A percentile compares a stretch with the other conserved stretches of the same genome.
Evolutionary conservation across 495 filamentous ascomycete genomes (phyloP).

Genomic region (Lichina pygmaea): DNA sequence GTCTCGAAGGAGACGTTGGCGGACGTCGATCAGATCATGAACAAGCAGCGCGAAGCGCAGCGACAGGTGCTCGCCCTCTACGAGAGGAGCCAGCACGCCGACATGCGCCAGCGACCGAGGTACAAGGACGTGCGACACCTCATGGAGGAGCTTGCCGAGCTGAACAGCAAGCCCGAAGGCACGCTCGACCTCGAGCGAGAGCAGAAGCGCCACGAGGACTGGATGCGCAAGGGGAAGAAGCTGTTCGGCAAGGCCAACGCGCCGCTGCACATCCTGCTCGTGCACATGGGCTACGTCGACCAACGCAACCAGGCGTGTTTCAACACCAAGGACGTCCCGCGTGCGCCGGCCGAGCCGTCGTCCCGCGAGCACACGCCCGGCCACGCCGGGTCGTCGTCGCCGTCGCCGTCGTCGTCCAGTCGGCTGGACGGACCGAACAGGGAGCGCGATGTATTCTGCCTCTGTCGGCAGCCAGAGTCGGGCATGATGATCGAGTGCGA

Average conservation of each 20-base stretch:
- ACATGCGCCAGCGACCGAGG: slow-evolving; percentile 56
- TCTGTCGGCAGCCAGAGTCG: slow-evolving; percentile 76
- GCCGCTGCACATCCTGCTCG: slow-evolving; percentile 75
- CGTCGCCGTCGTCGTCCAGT: too few species aligned
- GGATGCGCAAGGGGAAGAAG: slow-evolving; percentile 98
- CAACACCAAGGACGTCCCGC: slow-evolving; percentile 67
- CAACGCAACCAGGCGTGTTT: slow-evolving; percentile 78
- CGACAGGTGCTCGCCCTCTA: slow-evolving; percentile 58
- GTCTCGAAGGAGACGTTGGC: slow-evolving; percentile 59
- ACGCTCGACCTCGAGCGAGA: slow-evolving; percentile 86
- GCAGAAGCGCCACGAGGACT: slow-evolving; percentile 89
- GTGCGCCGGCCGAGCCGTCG: slow-evolving; percentile 73
- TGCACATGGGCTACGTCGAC: slow-evolving; percentile 82
- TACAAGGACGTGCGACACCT: slow-evolving; percentile 80
- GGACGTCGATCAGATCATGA: slow-evolving; percentile 71
- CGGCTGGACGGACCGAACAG: slow-evolving; percentile 1
- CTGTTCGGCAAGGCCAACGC: slow-evolving; percentile 97
- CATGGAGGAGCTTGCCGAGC: slow-evolving; percentile 57
- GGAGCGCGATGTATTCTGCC: slow-evolving; percentile 70
- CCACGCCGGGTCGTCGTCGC: slow-evolving; percentile 1
- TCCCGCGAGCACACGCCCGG: slow-evolving; percentile 61
- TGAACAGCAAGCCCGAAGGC: slow-evolving; percentile 75
- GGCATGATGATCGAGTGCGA: slow-evolving; percentile 99
- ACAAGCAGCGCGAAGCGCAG: slow-evolving; percentile 88
- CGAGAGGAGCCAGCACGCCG: slow-evolving; percentile 36